A percentile compares a stretch with the other conserved stretches of the same genome.
These are phyloP conservation scores for Xylariales sp. DNA, from an alignment of 2,329 filamentous ascomycete genomes.

Conservation along the genomic window DNA sequence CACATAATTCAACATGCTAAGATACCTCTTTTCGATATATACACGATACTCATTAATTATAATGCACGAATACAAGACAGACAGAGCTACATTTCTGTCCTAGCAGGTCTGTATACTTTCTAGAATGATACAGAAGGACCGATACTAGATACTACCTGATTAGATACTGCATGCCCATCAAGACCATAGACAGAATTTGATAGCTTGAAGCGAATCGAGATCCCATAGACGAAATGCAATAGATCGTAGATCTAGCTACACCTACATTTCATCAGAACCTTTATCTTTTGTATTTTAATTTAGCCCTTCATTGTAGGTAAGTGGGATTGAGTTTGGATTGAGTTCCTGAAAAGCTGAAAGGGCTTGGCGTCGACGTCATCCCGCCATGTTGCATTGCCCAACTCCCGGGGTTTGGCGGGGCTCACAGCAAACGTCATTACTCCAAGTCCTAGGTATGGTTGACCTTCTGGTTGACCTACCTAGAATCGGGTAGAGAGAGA, in stretches of 20 bases:
- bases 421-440: constrained; percentile 19
- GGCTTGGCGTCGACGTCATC: constrained; percentile 28
- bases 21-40: neutral
- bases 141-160: neutral
- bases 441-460: no score
- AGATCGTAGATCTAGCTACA: neutral
- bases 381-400: constrained; percentile 6
- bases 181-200: neutral
- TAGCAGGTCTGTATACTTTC: no score
- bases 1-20: neutral
- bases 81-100: neutral
- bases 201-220: neutral
- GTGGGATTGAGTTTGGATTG: neutral
- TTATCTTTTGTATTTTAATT: no score
- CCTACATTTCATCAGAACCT: no score
- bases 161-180: neutral
- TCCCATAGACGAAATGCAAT: neutral
- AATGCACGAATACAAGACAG: neutral
- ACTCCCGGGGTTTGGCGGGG: neutral
- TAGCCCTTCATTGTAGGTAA: no score
- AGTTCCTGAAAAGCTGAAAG: neutral
- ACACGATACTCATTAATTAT: neutral
- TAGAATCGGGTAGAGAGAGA: no score
- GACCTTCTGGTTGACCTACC: no score
- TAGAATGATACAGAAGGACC: neutral